Base-by-base conservation (phyloP, 768 basidiomycete genomes). In the Tulasnella sp. region DNA sequence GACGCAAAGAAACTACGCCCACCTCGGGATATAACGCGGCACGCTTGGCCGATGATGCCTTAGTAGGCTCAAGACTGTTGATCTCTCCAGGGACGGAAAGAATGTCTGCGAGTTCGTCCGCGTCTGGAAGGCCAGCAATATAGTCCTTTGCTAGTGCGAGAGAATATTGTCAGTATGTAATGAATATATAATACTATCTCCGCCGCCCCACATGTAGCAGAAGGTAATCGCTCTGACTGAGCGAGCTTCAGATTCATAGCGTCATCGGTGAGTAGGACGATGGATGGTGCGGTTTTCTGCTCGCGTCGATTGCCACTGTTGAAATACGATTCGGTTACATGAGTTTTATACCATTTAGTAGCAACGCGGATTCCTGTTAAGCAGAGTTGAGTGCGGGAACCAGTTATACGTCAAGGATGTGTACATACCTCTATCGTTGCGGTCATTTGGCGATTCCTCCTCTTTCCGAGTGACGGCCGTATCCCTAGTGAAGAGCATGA, bases 221-320 rank as follows among this genome's bases (percentile, higher is more conserved):
- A 77, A 0, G 75, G 67, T 27, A 92, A 78, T 4, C 81, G 83
- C 17, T 82, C 78, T 11, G 75, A 73, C 63, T 82, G 77, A 1
- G 92, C 93, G 63, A 85, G 86, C 65, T 78, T 75, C 61, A 87
- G 74, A 70, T 96, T 96, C 1, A 82, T 87, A 26, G 78, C 82
- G 68, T 99, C 96, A 69, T 98, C 90, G 0, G 93, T 92, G 63
- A 99, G 74, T 8, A 98, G 77, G 2, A 98, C 76, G 44, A 95
- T 78, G 3, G 75, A 75, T 1, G 88, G 85, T 1, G 77, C 63
- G 42, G 72, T 21, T 30, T 27, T 59, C 19, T 17, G 30, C 56
- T 38, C 47, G n/a, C n/a, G 23, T 30, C 1, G 43, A 15, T 9
- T 45, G 29, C 2, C 41, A 10, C 2, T 51, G 23, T 3, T 27